Conservation (phyloP, 2,329 filamentous ascomycete genomes). For the Alternaria dauci region DNA sequence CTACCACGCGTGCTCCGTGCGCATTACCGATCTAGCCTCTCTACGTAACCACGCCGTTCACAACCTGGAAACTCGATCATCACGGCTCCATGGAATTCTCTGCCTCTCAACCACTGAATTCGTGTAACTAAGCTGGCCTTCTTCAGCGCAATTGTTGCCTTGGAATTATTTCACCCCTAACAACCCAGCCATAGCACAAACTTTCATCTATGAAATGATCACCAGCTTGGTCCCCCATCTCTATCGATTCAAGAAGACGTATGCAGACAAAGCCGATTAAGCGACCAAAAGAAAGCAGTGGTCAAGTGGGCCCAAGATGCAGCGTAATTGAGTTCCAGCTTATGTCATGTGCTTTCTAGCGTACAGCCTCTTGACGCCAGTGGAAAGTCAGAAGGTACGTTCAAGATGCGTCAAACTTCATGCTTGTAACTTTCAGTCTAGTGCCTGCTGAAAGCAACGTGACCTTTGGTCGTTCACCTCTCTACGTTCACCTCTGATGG, state of each 20-base stretch:
- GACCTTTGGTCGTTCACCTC: background rate
- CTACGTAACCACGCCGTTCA: background rate
- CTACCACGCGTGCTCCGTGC: conserved; percentile 20
- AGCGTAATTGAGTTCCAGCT: conserved; percentile 1
- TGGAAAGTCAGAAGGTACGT: background rate
- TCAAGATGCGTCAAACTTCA: background rate
- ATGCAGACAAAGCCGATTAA: background rate
- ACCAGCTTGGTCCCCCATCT: background rate
- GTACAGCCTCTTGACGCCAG: background rate
- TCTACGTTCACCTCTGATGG: background rate
- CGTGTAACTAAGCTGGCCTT: background rate
- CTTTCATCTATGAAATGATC: background rate
- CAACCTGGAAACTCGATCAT: too few relatives aligned
- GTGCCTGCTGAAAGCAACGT: background rate
- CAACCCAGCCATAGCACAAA: background rate
- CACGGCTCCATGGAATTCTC: background rate
- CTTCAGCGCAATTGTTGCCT: background rate
- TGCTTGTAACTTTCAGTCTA: background rate
- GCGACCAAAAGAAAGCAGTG: background rate
- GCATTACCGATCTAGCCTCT: background rate
- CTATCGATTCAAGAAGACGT: background rate
- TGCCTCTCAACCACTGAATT: background rate
- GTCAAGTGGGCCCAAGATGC: background rate
- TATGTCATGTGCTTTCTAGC: background rate
- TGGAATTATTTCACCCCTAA: too few relatives aligned